Percentiles rank a stretch among this genome's conserved stretches.
Evolutionary conservation across 352 stramenopile species (phyloP).

Genomic region (Phytopythium kandeliae): DNA sequence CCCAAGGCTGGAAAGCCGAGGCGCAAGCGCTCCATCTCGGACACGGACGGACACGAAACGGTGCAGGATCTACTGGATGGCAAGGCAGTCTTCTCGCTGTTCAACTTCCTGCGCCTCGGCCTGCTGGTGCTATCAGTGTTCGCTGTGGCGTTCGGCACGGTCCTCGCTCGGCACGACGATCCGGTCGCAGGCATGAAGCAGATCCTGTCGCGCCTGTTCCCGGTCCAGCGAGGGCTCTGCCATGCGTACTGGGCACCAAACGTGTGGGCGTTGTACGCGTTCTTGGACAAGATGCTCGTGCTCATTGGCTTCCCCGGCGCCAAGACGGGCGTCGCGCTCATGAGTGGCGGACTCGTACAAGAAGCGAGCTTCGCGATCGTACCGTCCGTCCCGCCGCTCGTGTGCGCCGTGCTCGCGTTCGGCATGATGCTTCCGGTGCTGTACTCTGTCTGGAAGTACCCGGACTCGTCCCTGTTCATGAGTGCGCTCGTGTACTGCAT

Average conservation of each 20-base stretch:
- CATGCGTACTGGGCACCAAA: slow-evolving; percentile 99
- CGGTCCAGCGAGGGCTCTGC: slow-evolving; percentile 94
- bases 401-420: slow-evolving; percentile 81
- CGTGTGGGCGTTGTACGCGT: slow-evolving; percentile 95
- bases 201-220: slow-evolving; percentile 93
- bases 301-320: slow-evolving; percentile 29
- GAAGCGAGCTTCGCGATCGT: slow-evolving; percentile 77
- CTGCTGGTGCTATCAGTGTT: slow-evolving; percentile 83
- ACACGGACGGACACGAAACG: slow-evolving; percentile 60
- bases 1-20: slow-evolving; percentile 7
- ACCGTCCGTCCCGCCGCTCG: slow-evolving; percentile 45
- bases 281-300: slow-evolving; percentile 82
- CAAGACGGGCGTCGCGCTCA: slow-evolving; percentile 43
- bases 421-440: slow-evolving; percentile 73
- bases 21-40: slow-evolving; percentile 65
- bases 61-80: slow-evolving; percentile 59
- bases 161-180: slow-evolving; percentile 47
- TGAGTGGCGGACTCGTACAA: slow-evolving; percentile 83
- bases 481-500: slow-evolving; percentile 86
- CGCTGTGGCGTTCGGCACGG: slow-evolving; percentile 69
- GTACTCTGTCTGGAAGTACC: slow-evolving; percentile 67
- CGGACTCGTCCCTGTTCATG: slow-evolving; percentile 75
- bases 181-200: slow-evolving; percentile 65
- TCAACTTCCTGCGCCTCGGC: slow-evolving; percentile 79
- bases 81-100: slow-evolving; percentile 46